A percentile compares a stretch with the other conserved stretches of the same genome.
These are phyloP conservation scores for Candida ulmi DNA, from an alignment of 805 yeast species.

Conservation along the genomic window DNA sequence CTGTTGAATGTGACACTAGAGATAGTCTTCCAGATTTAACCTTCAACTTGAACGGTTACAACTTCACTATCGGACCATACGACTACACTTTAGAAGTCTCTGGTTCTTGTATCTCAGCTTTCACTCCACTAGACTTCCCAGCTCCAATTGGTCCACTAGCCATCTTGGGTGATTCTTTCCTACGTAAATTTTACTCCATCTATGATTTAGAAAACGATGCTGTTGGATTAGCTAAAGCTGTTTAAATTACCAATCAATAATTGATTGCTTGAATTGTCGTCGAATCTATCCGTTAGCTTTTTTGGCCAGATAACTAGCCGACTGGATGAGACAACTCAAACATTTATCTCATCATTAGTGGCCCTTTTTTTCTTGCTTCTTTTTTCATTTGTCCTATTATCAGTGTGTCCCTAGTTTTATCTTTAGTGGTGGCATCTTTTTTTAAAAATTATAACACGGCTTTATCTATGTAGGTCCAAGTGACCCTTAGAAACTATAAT, in stretches of 20 bases:
- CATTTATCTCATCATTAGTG: too few relatives aligned
- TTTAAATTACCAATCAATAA: constrained; percentile 32
- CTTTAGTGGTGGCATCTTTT: too few relatives aligned
- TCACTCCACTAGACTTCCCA: constrained; percentile 97
- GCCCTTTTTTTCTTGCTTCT: too few relatives aligned
- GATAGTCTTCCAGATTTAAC: constrained; percentile 86
- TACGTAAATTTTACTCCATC: constrained; percentile 90
- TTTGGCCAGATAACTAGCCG: too few relatives aligned
- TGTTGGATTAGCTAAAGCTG: constrained; percentile 87
- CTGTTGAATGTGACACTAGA: constrained; percentile 84
- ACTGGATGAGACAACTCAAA: too few relatives aligned
- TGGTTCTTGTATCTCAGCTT: constrained; percentile 93
- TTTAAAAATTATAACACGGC: too few relatives aligned
- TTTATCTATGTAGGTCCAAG: too few relatives aligned
- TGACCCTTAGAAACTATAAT: too few relatives aligned
- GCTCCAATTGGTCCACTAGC: constrained; percentile 96
- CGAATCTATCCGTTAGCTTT: too few relatives aligned
- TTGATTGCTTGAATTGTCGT: too few relatives aligned
- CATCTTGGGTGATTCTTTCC: constrained; percentile 94
- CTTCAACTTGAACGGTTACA: constrained; percentile 81
- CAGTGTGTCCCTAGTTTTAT: too few relatives aligned
- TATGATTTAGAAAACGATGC: constrained; percentile 89
- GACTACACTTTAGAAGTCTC: constrained; percentile 93
- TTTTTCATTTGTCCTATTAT: too few relatives aligned
- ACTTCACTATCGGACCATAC: constrained; percentile 82